Evolutionary conservation across 208 protist species (phyloP), one percentile per base, ranked within the genome.

Genomic region (Naegleria fowleri): DNA sequence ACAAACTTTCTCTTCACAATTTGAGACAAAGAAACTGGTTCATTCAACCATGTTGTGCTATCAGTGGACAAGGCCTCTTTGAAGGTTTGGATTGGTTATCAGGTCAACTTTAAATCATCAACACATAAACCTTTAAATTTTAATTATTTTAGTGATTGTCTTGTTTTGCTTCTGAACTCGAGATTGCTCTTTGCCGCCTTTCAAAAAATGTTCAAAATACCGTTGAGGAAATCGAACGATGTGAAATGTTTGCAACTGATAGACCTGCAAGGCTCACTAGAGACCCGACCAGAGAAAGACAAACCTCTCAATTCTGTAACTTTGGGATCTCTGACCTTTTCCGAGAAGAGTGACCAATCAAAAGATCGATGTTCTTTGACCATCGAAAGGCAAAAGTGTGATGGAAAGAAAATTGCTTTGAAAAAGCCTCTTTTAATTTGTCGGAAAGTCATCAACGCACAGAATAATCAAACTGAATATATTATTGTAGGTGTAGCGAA

Each of bases 1-100:
- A 99, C 92, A 97, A 98, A 94, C 95, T 99, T 3, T 97, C 96
- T 13, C 95, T 99, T 48, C 75, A 91, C 25, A 55, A 87, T 59
- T 79, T 97, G 58, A 67, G 43, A 22, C 93, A 93, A 0, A 94
- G 94, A 29, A 94, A 95, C 91, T 99, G 97, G 97, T 98, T 96
- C 93, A 96, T 99, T 38, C 97, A 99, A 91, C 94, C 96, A 39
- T 97, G 97, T 90, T 99, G 97, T 92, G 98, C 98, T 38, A 96
- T 97, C 48, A 97, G 95, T 25, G 98, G 98, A 40, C 96, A 99
- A 36, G 98, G 98, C 41, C 92, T 99, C 9, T 98, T 98, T 93
- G 97, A 99, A 90, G 98, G 98, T 38, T 92, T 99, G 0, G 96
- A 98, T 89, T 99, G 98, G 98, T 94, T 99, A 48, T 96, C 94